Evolutionary conservation across 2,329 filamentous ascomycete species (phyloP).

Genomic region (Ceratocystis albifundus): DNA sequence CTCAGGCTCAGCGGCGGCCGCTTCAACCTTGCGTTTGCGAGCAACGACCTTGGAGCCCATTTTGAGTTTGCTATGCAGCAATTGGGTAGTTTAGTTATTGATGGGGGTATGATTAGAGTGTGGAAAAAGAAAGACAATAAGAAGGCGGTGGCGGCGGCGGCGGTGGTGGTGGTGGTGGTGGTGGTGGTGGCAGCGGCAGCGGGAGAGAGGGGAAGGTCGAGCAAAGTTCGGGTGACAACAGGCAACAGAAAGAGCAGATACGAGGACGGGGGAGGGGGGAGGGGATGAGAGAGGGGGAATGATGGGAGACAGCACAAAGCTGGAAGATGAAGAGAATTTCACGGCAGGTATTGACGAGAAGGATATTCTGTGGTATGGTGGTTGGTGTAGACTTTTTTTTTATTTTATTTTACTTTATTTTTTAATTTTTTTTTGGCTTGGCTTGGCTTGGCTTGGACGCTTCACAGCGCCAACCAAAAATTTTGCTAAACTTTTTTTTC

Average conservation of each 20-base stretch:
- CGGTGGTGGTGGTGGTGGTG: too few relatives aligned
- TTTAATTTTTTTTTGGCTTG: slow-evolving; percentile 12
- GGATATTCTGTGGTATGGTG: neutral
- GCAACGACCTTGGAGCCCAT: slow-evolving; percentile 23
- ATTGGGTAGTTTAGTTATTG: neutral
- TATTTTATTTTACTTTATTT: slow-evolving; percentile 12
- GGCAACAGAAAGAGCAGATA: neutral
- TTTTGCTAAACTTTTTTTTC: slow-evolving; percentile 23
- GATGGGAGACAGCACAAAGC: neutral
- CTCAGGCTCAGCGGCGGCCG: slow-evolving; percentile 39
- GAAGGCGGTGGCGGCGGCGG: neutral
- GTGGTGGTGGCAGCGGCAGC: too few relatives aligned
- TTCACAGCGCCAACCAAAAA: slow-evolving; percentile 15
- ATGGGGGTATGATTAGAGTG: neutral
- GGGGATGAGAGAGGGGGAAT: too few relatives aligned
- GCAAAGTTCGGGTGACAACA: neutral
- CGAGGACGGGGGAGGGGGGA: too few relatives aligned
- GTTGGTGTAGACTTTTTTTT: slow-evolving; percentile 1
- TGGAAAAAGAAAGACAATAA: neutral
- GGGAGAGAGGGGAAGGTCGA: neutral
- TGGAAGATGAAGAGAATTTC: neutral
- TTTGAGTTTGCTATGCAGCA: neutral
- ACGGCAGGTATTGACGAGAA: neutral
- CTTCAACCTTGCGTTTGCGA: slow-evolving; percentile 54
- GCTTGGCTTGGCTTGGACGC: neutral